phyloP scores from a whole-genome alignment of 805 yeast species.

The Candida ortonii region DNA sequence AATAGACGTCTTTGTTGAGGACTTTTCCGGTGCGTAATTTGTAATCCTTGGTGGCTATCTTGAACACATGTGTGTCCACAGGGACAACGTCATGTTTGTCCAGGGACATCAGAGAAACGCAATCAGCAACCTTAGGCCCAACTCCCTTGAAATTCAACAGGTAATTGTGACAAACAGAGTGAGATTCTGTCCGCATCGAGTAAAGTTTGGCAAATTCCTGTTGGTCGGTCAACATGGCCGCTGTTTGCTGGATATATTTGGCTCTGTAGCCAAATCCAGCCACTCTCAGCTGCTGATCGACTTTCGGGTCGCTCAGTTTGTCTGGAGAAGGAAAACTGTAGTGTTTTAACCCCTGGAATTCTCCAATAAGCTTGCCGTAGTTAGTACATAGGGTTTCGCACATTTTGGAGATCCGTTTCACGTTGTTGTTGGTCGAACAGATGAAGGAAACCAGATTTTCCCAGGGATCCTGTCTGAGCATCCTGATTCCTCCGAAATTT shows the following conservation, averaged over 20 bases:
- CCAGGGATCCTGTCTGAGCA: conserved; percentile 95
- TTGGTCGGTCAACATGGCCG: conserved; percentile 48
- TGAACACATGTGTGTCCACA: conserved; percentile 91
- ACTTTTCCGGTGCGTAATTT: conserved; percentile 45
- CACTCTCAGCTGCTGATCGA: conserved; percentile 38
- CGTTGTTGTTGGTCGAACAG: conserved; percentile 94
- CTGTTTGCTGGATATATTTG: conserved; percentile 78
- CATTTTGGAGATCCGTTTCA: conserved; percentile 89
- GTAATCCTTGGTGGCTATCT: conserved; percentile 83
- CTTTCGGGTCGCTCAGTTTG: conserved; percentile 37
- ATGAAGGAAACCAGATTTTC: conserved; percentile 87
- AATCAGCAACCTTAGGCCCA: conserved; percentile 98
- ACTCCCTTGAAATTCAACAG: conserved; percentile 76
- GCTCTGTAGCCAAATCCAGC: conserved; percentile 90
- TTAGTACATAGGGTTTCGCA: conserved; percentile 72
- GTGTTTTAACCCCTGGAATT: conserved; percentile 52
- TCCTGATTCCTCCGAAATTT: conserved; percentile 68
- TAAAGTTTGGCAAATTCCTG: conserved; percentile 36
- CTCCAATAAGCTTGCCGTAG: conserved; percentile 62
- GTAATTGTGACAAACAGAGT: conserved; percentile 49
- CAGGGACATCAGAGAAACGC: conserved; percentile 88
- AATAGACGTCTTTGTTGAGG: conserved; percentile 51
- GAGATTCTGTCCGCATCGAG: conserved; percentile 37
- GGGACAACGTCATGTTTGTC: conserved; percentile 88
- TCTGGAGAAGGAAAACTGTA: conserved; percentile 75